phyloP scores from a whole-genome alignment of 192 early-diverging fungal species.

The Gryganskiella cystojenkinii region DNA sequence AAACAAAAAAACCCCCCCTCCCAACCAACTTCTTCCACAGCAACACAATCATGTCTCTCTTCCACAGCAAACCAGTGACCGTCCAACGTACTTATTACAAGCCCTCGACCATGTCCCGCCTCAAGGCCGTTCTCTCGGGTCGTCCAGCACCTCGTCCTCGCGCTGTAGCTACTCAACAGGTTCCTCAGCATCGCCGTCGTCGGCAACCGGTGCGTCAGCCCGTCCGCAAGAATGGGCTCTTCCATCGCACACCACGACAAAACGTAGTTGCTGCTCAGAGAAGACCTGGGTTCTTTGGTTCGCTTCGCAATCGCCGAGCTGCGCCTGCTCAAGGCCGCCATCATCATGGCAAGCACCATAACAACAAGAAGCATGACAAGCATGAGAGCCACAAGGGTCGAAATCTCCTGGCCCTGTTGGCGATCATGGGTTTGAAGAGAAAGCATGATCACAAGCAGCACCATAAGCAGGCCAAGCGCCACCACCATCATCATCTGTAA shows the following conservation, averaged over 20 bases:
- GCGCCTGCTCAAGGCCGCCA: not conserved
- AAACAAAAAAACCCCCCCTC: not conserved
- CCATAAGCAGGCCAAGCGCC: not conserved
- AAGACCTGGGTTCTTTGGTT: slow-evolving; percentile 11
- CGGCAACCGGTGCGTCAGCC: not conserved
- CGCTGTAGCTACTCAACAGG: not conserved
- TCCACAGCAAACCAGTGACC: slow-evolving; percentile 27
- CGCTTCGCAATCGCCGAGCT: slow-evolving; percentile 8
- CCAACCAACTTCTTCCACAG: not conserved
- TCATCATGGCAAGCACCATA: slow-evolving; percentile 2
- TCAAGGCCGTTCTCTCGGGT: slow-evolving; percentile 21
- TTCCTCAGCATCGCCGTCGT: not conserved
- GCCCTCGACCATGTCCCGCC: slow-evolving; percentile 27
- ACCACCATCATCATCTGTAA: not conserved
- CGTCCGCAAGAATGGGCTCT: slow-evolving; percentile 18
- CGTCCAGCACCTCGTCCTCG: slow-evolving; percentile 5
- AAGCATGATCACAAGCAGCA: not conserved
- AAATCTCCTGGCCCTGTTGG: slow-evolving; percentile 10
- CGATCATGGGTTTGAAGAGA: slow-evolving; percentile 9
- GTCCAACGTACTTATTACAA: slow-evolving; percentile 38
- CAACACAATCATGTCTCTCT: slow-evolving; percentile 25
- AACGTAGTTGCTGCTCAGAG: slow-evolving; percentile 5
- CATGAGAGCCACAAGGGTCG: slow-evolving; percentile 14
- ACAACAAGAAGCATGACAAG: slow-evolving; percentile 5
- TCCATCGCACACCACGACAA: slow-evolving; percentile 9